Evolutionary conservation across 106 monocot species (phyloP).

Genomic region (Allium sativum): DNA sequence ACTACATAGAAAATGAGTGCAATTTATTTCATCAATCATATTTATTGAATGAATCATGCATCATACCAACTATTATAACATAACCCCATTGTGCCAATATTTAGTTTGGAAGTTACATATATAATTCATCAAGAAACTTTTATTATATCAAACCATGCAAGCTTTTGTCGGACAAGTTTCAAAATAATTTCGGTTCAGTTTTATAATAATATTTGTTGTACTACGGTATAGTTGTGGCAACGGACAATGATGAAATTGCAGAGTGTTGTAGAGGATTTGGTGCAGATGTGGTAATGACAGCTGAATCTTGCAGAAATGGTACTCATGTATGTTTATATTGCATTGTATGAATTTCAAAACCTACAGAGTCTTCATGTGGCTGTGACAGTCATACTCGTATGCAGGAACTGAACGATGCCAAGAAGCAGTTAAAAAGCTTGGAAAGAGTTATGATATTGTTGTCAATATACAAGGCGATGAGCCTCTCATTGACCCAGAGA

Average conservation of each 20-base stretch:
- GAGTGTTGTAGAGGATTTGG: constrained; percentile 93
- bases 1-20: too few relatives aligned
- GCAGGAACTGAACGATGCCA: constrained; percentile 88
- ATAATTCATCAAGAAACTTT: too few relatives aligned
- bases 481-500: constrained; percentile 98
- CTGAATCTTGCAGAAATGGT: constrained; percentile 94
- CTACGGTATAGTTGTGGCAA: constrained; percentile 66
- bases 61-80: too few relatives aligned
- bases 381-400: neutral
- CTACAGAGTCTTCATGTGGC: neutral
- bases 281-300: constrained; percentile 98
- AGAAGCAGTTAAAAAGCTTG: constrained; percentile 84
- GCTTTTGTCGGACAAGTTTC: too few relatives aligned
- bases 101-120: too few relatives aligned
- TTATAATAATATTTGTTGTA: neutral
- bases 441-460: constrained; percentile 85
- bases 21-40: too few relatives aligned
- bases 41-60: too few relatives aligned
- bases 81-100: too few relatives aligned
- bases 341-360: neutral
- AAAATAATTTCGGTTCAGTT: too few relatives aligned
- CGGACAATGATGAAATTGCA: constrained; percentile 88
- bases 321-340: neutral
- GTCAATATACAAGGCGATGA: constrained; percentile 99
- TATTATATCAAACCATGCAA: too few relatives aligned